Conservation (phyloP, 2,329 filamentous ascomycete species). For the Fusarium sp. region DNA sequence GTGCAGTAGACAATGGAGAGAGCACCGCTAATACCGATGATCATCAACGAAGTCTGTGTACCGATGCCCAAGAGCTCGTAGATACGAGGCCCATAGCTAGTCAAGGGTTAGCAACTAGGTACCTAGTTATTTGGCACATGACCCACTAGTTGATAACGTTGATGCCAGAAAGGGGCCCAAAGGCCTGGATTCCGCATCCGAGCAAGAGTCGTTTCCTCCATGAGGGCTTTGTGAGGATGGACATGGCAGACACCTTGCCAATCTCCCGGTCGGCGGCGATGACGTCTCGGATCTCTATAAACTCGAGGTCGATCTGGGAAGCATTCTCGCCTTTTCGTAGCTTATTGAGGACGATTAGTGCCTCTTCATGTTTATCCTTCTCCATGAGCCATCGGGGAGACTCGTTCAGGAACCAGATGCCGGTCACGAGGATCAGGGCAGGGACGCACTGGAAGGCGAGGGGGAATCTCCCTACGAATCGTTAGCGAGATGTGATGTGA, state of each 20-base stretch:
- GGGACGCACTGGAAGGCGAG: constrained; percentile 44
- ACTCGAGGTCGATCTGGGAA: constrained; percentile 51
- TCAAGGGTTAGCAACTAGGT: neutral
- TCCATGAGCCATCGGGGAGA: constrained; percentile 46
- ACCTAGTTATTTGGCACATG: too few relatives aligned
- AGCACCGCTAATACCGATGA: constrained; percentile 59
- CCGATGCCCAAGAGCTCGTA: constrained; percentile 55
- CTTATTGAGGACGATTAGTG: constrained; percentile 47
- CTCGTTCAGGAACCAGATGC: constrained; percentile 42
- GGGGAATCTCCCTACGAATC: constrained; percentile 45
- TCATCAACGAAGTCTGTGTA: constrained; percentile 56
- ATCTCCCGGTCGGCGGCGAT: constrained; percentile 49
- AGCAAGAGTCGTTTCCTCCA: constrained; percentile 57
- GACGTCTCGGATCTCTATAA: constrained; percentile 51
- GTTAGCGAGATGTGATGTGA: neutral
- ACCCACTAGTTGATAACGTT: constrained; percentile 41
- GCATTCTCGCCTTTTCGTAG: constrained; percentile 44
- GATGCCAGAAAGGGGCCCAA: constrained; percentile 57
- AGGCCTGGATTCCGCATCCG: constrained; percentile 57
- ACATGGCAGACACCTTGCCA: constrained; percentile 51
- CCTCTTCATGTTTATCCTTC: constrained; percentile 48
- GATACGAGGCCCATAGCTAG: constrained; percentile 46
- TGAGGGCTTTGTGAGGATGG: constrained; percentile 52
- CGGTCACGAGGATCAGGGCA: constrained; percentile 35
- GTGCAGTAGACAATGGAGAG: constrained; percentile 58